A percentile compares a stretch with the other conserved stretches of the same genome.
These are phyloP conservation scores for Moesziomyces aphidis DNA, from an alignment of 1,284 basidiomycete genomes.

Conservation along the genomic window DNA sequence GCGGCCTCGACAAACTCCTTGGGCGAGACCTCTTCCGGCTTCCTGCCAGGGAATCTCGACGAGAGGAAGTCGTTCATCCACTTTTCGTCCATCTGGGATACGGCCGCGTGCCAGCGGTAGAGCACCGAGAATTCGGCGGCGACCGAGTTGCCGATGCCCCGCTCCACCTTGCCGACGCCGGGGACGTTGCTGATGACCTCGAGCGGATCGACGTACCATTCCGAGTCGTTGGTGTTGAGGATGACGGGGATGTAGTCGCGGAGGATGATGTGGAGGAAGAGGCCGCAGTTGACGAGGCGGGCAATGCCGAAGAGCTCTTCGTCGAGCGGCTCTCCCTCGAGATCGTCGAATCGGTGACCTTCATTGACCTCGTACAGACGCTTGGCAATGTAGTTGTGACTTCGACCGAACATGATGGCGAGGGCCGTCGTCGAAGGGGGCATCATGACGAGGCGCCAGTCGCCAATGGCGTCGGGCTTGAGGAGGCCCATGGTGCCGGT, in stretches of 20 bases:
- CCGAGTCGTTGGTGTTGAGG: conserved; percentile 55
- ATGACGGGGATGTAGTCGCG: conserved; percentile 61
- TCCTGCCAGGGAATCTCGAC: conserved; percentile 32
- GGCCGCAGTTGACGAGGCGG: conserved; percentile 47
- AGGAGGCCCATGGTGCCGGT: conserved; percentile 33
- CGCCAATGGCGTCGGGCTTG: conserved; percentile 45
- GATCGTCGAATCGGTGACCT: conserved; percentile 32
- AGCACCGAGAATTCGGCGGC: conserved; percentile 54
- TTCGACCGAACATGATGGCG: conserved; percentile 74
- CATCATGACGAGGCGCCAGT: conserved; percentile 73
- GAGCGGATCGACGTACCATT: conserved; percentile 55
- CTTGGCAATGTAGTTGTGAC: conserved; percentile 82
- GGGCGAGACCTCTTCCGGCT: conserved; percentile 71
- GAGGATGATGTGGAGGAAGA: conserved; percentile 48
- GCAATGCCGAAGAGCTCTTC: conserved; percentile 54
- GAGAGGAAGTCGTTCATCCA: conserved; percentile 56
- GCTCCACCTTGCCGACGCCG: conserved; percentile 37
- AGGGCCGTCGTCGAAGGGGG: conserved; percentile 79
- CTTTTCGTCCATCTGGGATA: conserved; percentile 52
- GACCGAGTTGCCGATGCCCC: conserved; percentile 56
- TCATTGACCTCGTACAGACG: conserved; percentile 73
- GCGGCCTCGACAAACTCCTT: conserved; percentile 74
- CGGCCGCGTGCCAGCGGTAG: conserved; percentile 58
- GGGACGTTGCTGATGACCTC: conserved; percentile 47
- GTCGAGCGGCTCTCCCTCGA: conserved; percentile 46